phyloP scores from a whole-genome alignment of 345 rosid genomes.

The Arabis hirsuta region DNA sequence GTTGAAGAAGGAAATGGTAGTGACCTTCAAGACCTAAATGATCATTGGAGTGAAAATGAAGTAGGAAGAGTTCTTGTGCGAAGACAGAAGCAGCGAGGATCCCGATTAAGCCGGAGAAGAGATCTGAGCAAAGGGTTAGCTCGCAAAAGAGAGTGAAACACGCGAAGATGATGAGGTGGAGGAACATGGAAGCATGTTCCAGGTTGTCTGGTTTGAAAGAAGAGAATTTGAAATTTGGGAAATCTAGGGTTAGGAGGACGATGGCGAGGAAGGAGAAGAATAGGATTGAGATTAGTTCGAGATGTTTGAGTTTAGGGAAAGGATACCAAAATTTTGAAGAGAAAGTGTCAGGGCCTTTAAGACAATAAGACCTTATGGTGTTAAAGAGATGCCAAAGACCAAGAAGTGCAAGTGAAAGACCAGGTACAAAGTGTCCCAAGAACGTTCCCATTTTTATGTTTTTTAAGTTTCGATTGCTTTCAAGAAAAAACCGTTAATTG shows the following conservation, averaged over 20 bases:
- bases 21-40: conserved; percentile 90
- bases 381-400: conserved; percentile 85
- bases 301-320: conserved; percentile 55
- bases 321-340: conserved; percentile 63
- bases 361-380: conserved; percentile 64
- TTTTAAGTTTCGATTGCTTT: conserved; percentile 2
- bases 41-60: conserved; percentile 86
- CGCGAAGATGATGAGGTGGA: conserved; percentile 77
- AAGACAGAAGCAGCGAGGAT: conserved; percentile 68
- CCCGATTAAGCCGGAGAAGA: conserved; percentile 57
- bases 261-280: conserved; percentile 68
- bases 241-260: conserved; percentile 58
- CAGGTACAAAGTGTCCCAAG: conserved; percentile 73
- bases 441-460: conserved; percentile 65
- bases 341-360: conserved; percentile 57
- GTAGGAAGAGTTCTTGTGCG: conserved; percentile 82
- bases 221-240: conserved; percentile 53
- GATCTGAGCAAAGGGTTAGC: conserved; percentile 50
- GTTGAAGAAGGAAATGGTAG: conserved; percentile 87
- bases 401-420: conserved; percentile 66
- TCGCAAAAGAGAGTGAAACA: conserved; percentile 69
- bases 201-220: conserved; percentile 63
- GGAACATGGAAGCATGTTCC: conserved; percentile 88
- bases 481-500: background rate
- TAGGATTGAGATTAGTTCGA: conserved; percentile 61